Evolutionary conservation across 805 yeast species (phyloP).

Genomic region (Saturnispora hagleri): DNA sequence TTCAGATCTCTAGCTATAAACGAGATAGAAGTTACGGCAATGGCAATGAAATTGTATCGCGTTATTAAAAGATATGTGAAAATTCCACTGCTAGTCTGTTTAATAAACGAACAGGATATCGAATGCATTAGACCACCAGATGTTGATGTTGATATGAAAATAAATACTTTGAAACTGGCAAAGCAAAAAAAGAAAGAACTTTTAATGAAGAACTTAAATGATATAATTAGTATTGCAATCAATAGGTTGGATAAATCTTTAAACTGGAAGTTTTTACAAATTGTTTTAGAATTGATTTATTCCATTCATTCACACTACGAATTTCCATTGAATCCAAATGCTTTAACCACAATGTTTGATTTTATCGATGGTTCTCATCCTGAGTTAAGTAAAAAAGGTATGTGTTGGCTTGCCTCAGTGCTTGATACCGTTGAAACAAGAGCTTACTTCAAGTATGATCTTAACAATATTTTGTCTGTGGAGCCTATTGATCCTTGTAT

Average conservation of each 20-base stretch:
- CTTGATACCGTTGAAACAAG: conserved; percentile 25
- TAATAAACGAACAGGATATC: conserved; percentile 36
- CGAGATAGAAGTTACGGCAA: conserved; percentile 41
- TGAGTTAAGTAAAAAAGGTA: conserved; percentile 45
- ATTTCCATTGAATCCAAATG: conserved; percentile 31
- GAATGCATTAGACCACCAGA: conserved; percentile 56
- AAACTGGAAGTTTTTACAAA: conserved; percentile 51
- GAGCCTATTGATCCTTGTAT: conserved; percentile 23
- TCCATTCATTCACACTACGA: conserved; percentile 48
- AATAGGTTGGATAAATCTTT: conserved; percentile 16
- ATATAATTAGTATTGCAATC: conserved; percentile 33
- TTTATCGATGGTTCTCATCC: conserved; percentile 62
- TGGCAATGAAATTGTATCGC: conserved; percentile 45
- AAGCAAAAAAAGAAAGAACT: conserved; percentile 46
- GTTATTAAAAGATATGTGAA: conserved; percentile 33
- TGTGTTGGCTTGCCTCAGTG: conserved; percentile 50
- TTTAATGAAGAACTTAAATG: conserved; percentile 32
- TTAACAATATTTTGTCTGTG: conserved; percentile 30
- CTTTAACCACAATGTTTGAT: conserved; percentile 35
- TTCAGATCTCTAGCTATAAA: conserved; percentile 49
- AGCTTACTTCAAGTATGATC: conserved; percentile 29
- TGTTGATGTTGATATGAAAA: conserved; percentile 40
- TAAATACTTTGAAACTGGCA: conserved; percentile 47
- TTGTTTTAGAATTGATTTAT: conserved; percentile 41
- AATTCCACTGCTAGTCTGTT: conserved; percentile 44